Base-by-base conservation (phyloP, 208 protist genomes). In the Leishmania mexicana region DNA sequence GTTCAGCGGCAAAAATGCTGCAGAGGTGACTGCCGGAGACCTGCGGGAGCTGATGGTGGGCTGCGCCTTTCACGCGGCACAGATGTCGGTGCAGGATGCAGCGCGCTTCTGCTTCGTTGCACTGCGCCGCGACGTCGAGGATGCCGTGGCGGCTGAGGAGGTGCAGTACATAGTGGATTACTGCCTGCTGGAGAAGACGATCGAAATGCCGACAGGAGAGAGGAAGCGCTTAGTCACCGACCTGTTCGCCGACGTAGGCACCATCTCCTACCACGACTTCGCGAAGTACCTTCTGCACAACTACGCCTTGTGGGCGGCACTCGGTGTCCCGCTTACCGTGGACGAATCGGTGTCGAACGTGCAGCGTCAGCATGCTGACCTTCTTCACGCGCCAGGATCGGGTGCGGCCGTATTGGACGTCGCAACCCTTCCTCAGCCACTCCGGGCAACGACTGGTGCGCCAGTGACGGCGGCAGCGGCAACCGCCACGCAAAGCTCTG, bases 31-130 rank as follows among this genome's bases (percentile, higher is more conserved):
- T 17, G 86, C 88, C 24, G 81, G 79, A 11, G 85, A 88, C n/a
- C 77, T 98, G 62, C 86, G 88, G 62, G 87, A 94, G 81, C 78
- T 98, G 31, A 87, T 98, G 82, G 87, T 96, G 2, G 88, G 87
- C 13, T 91, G 80, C 47, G 91, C 92, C 35, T 98, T 98, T 71
- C 88, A 95, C 74, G 84, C 88, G 45, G 76, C 83, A 21, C 81
- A 74, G 0, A 70, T 98, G 83, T 88, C 85, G n/a, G 84, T 87
- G 42, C 85, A 86, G 75, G 88, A 88, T 24, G 93, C 95, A 6
- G 89, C 92, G 60, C 92, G 93, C 10, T 98, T 98, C 74, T 93
- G 87, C 73, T 98, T 98, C 72, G 88, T 96, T 40, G 91, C 93
- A 21, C 88, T 98, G 64, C 93, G 93, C 79, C 85, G 91, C 70